Base-by-base conservation (phyloP, 129 eudicot genomes). In the Scalesia atractyloides region DNA sequence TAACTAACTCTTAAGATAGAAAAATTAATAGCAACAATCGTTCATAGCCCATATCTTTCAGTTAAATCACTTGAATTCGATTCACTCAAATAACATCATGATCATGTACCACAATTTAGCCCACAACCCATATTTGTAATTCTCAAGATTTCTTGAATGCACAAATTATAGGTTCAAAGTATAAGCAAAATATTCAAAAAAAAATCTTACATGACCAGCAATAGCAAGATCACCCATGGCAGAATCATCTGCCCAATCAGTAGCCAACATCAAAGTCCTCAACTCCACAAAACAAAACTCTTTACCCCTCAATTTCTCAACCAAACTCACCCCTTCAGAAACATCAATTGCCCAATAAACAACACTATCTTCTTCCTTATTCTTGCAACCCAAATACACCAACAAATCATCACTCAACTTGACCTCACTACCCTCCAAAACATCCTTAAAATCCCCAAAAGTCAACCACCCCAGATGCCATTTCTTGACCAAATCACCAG, bases 251-350 rank as follows among this genome's bases (percentile, higher is more conserved):
- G 83, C 73, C 98, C 96, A 90, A 83, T 90, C 98, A 72, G 97
- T 84, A n/a, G 98, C 98, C 58, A 94, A 96, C 98, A 94, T 94
- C 66, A 94, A 78, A 78, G 97, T 94, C 87, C 95, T 93, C 80
- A 87, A 64, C 73, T 93, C 96, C 81, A 93, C 97, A 76, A 93
- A 93, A 76, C 81, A 85, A 43, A 90, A 68, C 12, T 66, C 71
- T 53, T 65, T 79, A 17, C 66, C 79, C 36, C 87, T 86, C 64
- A 90, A 64, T 44, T 86, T 76, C 71, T 62, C 76, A 58, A 86
- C 97, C 96, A 90, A 61, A 57, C 73, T 82, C 57, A 18, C 43
- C 47, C 80, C 96, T 11, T 86, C 88, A 65, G 96, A 70, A 44
- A 86, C 92, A 84, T 94, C 98, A 53, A 90, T 75, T 24, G 84